phyloP scores from a whole-genome alignment of 2,329 filamentous ascomycete species.

The Podosphaera xanthii region DNA sequence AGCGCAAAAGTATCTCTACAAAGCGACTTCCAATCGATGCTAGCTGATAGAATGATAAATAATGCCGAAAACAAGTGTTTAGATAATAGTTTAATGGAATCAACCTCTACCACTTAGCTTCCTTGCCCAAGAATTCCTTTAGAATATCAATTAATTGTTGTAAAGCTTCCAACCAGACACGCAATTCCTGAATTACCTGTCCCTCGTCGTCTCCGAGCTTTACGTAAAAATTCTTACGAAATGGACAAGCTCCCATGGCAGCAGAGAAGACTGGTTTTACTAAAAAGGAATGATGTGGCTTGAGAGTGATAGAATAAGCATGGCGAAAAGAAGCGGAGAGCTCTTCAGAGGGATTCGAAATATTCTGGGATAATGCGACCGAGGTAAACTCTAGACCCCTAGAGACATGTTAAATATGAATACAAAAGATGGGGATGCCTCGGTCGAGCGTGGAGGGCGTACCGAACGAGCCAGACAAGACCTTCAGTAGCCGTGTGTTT shows the following conservation, averaged over 20 bases:
- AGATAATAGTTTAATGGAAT: too few species aligned
- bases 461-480: slow-evolving; percentile 77
- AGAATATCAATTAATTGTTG: slow-evolving; percentile 62
- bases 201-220: slow-evolving; percentile 52
- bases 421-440: not conserved
- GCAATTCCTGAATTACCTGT: slow-evolving; percentile 41
- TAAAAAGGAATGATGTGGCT: slow-evolving; percentile 73
- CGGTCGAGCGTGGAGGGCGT: slow-evolving; percentile 13
- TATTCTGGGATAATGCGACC: slow-evolving; percentile 58
- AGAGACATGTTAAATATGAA: not conserved
- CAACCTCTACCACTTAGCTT: slow-evolving; percentile 18
- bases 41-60: too few species aligned
- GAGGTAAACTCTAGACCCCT: slow-evolving; percentile 89
- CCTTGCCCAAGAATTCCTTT: slow-evolving; percentile 35
- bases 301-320: slow-evolving; percentile 70
- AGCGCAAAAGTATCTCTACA: too few species aligned
- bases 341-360: slow-evolving; percentile 45
- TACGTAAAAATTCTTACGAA: slow-evolving; percentile 77
- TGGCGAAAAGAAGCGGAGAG: slow-evolving; percentile 68
- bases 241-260: slow-evolving; percentile 82
- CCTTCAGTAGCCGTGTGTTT: slow-evolving; percentile 79
- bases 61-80: too few species aligned
- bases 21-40: too few species aligned
- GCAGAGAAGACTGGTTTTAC: slow-evolving; percentile 82
- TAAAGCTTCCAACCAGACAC: slow-evolving; percentile 51